Evolutionary conservation across 2,329 filamentous ascomycete species (phyloP).

Genomic region (Xylogone sp.): DNA sequence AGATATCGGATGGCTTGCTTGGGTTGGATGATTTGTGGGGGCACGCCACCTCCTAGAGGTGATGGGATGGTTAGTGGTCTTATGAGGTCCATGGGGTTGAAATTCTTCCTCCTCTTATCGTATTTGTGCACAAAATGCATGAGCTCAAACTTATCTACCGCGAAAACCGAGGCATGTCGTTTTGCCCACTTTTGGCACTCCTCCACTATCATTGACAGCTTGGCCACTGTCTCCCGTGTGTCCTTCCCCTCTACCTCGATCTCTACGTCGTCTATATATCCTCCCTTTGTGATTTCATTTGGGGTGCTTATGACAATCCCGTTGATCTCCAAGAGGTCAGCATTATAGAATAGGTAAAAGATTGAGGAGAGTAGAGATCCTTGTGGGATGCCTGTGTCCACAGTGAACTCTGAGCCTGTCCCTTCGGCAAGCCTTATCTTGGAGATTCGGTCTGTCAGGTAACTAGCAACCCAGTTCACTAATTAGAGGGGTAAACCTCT

Average conservation of each 20-base stretch:
- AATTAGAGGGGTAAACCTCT: constrained; percentile 12
- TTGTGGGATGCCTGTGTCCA: constrained; percentile 24
- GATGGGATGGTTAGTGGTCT: too few relatives aligned
- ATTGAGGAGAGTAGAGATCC: constrained; percentile 28
- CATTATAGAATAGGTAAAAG: constrained; percentile 30
- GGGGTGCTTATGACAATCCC: constrained; percentile 9
- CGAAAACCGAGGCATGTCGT: constrained; percentile 24
- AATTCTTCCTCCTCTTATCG: background rate
- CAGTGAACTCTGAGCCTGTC: constrained; percentile 10
- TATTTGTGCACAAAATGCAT: constrained; percentile 21
- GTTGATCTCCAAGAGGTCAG: constrained; percentile 22
- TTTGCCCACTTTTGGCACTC: constrained; percentile 18
- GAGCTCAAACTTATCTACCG: constrained; percentile 26
- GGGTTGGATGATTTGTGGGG: constrained; percentile 4
- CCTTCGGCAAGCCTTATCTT: constrained; percentile 15
- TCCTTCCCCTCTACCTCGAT: constrained; percentile 16
- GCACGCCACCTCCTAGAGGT: background rate
- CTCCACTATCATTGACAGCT: constrained; percentile 12
- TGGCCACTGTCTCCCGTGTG: constrained; percentile 16
- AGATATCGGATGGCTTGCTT: constrained; percentile 13
- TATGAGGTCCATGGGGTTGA: background rate
- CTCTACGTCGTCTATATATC: constrained; percentile 22
- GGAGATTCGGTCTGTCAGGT: constrained; percentile 14
- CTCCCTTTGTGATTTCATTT: constrained; percentile 1
- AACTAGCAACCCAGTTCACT: constrained; percentile 18